Evolutionary conservation across 176 grass and related monocot species (phyloP), one percentile per base, ranked within the genome.

Genomic region (Urochloa ruziziensis): DNA sequence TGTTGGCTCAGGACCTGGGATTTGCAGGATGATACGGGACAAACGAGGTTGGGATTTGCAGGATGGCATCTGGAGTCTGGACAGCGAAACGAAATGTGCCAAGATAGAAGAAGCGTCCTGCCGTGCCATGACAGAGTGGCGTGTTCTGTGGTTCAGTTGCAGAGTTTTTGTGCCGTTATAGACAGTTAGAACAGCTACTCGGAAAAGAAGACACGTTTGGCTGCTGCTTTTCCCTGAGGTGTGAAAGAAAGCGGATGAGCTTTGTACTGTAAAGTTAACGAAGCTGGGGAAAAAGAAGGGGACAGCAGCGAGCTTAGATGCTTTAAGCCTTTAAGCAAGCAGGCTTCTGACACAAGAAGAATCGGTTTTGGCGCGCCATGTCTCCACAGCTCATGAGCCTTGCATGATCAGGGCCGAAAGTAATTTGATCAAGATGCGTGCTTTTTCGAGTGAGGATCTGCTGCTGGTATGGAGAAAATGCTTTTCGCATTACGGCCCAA

Each of bases 321-420:
- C 88, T 86, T 86, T 71, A 27, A 4, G 27, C 48, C 88, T 90
- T 86, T 90, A 59, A 27, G n/a, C 86, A 59, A 27, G 1, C 58
- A 59, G 73, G 66, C 81, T 80, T 84, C 70, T 88, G 89, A 75
- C 82, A 88, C 62, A 88, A 84, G 81, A 77, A 77, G 85, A 69
- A 91, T 88, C 81, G n/a, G 24, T 16, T 58, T 81, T 43, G 66
- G 28, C 61, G 58, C n/a, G 19, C 59, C 73, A 21, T 10, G 28
- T 30, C 47, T 80, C 59, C 43, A 46, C 46, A 12, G 58, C 34
- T 65, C 56, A 77, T 72, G 18, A 30, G n/a, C 36, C 62, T 30
- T 53, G 63, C 47, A 17, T 1, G 72, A 10, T 3, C 40, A 16
- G 34, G 35, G 11, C 65, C 49, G 2, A 59, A 59, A 15, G 34